Percentiles rank a stretch among this genome's conserved stretches.
These are phyloP conservation scores for Salix viminalis DNA, from an alignment of 345 rosid genomes.

Conservation along the genomic window DNA sequence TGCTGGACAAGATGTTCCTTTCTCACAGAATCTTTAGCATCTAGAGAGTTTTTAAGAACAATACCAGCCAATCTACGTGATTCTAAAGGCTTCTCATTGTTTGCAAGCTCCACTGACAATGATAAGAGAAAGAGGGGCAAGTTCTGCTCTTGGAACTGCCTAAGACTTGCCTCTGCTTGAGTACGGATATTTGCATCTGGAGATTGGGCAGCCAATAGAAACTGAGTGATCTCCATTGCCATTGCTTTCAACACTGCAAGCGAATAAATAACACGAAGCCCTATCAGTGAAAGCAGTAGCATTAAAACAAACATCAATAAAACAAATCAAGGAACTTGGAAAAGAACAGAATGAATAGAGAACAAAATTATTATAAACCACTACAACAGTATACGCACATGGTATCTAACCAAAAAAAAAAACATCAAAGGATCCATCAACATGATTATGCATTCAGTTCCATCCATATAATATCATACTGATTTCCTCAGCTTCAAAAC, in stretches of 20 bases:
- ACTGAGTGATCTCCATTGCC: constrained; percentile 89
- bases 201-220: constrained; percentile 78
- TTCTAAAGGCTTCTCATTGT: constrained; percentile 69
- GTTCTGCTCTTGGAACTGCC: constrained; percentile 80
- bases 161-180: constrained; percentile 68
- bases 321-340: neutral
- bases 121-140: constrained; percentile 66
- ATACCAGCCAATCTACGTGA: constrained; percentile 90
- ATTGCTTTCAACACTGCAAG: constrained; percentile 38
- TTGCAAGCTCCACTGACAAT: constrained; percentile 74
- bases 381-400: neutral
- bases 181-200: constrained; percentile 66
- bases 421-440: neutral
- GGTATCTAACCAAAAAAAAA: neutral
- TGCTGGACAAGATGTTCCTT: constrained; percentile 71
- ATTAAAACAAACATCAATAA: neutral
- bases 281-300: neutral
- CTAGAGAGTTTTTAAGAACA: constrained; percentile 82
- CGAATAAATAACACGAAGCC: neutral
- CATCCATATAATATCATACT: neutral
- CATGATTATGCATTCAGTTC: neutral
- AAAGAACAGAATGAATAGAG: neutral
- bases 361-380: neutral
- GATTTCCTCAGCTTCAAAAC: neutral
- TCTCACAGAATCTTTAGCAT: constrained; percentile 66